Percentiles rank a stretch among this genome's conserved stretches.
Evolutionary conservation across 2,329 filamentous ascomycete species (phyloP).

Genomic region (Microcyclosporella mali): DNA sequence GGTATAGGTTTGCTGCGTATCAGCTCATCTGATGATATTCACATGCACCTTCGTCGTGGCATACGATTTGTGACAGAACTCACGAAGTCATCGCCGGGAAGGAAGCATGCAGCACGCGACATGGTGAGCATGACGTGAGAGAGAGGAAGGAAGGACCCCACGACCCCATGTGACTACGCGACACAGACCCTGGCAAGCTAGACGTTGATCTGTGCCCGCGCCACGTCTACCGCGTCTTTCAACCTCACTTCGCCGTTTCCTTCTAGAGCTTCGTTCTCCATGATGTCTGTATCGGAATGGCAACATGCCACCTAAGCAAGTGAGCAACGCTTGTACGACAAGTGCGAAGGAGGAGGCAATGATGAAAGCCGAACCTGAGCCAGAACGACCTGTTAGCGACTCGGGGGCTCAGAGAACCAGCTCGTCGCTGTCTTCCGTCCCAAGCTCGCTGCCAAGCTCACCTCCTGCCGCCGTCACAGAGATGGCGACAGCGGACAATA

Average conservation of each 20-base stretch:
- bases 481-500: background rate
- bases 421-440: background rate
- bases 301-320: constrained; percentile 5
- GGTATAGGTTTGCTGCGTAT: background rate
- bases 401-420: background rate
- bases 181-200: background rate
- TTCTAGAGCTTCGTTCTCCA: background rate
- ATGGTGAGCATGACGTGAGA: too few relatives aligned
- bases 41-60: background rate
- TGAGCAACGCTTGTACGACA: constrained; percentile 2
- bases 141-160: too few relatives aligned
- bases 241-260: background rate
- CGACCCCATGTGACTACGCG: constrained; percentile 5
- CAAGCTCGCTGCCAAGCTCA: background rate
- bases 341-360: background rate
- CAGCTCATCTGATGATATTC: background rate
- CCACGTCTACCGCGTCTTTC: background rate
- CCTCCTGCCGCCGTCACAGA: background rate
- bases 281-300: background rate
- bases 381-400: background rate
- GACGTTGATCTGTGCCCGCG: background rate
- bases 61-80: background rate
- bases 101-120: background rate
- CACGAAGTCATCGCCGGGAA: background rate
- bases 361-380: too few relatives aligned